Conservation (phyloP, 148 eudicot species). For the Chenopodium formosanum region DNA sequence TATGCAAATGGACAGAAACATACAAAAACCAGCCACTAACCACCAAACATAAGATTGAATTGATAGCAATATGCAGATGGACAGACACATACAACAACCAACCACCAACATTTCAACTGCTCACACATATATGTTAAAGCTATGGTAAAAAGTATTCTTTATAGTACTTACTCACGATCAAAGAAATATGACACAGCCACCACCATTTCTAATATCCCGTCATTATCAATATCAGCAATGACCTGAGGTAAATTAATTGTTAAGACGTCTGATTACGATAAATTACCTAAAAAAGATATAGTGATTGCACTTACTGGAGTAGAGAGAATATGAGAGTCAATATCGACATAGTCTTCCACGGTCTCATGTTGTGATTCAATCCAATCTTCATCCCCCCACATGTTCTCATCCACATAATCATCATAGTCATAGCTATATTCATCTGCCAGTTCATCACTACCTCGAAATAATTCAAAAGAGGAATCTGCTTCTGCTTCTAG, state of each 20-base stretch:
- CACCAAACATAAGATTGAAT: not conserved
- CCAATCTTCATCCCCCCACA: conserved; percentile 99
- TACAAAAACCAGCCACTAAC: conserved; percentile 7
- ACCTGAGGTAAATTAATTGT: conserved; percentile 48
- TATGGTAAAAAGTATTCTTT: not conserved
- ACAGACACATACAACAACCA: conserved; percentile 10
- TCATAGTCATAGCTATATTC: conserved; percentile 98
- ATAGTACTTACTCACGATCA: conserved; percentile 92
- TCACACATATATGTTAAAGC: not conserved
- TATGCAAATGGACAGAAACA: not conserved
- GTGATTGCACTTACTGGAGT: conserved; percentile 76
- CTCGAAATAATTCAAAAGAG: conserved; percentile 89
- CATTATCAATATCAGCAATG: conserved; percentile 95
- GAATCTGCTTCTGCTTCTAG: conserved; percentile 93
- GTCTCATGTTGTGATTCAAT: conserved; percentile 72
- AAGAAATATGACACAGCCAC: conserved; percentile 98
- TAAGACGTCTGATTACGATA: not conserved
- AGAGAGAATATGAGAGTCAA: conserved; percentile 83
- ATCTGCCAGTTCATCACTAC: conserved; percentile 83
- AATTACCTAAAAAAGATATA: not conserved
- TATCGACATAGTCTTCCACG: conserved; percentile 67
- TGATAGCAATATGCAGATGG: not conserved
- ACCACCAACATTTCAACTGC: not conserved
- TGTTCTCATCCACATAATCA: conserved; percentile 83
- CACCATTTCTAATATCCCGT: conserved; percentile 93